A percentile compares a stretch with the other conserved stretches of the same genome.
Evolutionary conservation across 2,329 filamentous ascomycete species (phyloP).

Genomic region (Bipolaris cookei): DNA sequence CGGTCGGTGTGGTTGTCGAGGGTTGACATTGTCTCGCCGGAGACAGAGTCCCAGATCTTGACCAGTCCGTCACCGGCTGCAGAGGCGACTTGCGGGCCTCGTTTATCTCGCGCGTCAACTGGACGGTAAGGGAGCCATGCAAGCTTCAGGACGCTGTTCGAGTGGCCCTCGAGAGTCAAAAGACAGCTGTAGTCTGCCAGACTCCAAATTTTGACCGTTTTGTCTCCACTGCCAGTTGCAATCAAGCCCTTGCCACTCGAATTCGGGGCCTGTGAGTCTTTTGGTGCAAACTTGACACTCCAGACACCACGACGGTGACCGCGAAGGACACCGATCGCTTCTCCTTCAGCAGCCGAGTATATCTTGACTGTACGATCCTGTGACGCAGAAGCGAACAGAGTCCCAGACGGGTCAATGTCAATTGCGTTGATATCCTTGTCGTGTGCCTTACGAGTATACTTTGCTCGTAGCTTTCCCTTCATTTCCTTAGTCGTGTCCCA

Average conservation of each 20-base stretch:
- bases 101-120: conserved; percentile 55
- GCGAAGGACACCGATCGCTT: conserved; percentile 86
- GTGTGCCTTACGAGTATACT: conserved; percentile 92
- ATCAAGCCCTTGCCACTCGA: conserved; percentile 79
- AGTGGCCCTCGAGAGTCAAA: conserved; percentile 93
- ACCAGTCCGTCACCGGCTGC: conserved; percentile 94
- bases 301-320: conserved; percentile 96
- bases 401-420: conserved; percentile 74
- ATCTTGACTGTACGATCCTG: conserved; percentile 98
- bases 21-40: conserved; percentile 83
- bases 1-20: conserved; percentile 97
- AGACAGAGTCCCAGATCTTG: conserved; percentile 92
- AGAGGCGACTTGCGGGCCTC: conserved; percentile 75
- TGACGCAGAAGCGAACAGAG: conserved; percentile 93
- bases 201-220: conserved; percentile 95
- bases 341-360: conserved; percentile 88
- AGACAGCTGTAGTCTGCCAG: conserved; percentile 90
- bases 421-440: conserved; percentile 99
- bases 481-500: conserved; percentile 72
- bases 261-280: conserved; percentile 65
- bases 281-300: conserved; percentile 89
- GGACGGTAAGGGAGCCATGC: conserved; percentile 73
- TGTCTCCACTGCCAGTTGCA: conserved; percentile 91
- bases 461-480: conserved; percentile 67
- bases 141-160: conserved; percentile 92